Conservation (phyloP, 164 flowering plant species). For the Piper longum region DNA sequence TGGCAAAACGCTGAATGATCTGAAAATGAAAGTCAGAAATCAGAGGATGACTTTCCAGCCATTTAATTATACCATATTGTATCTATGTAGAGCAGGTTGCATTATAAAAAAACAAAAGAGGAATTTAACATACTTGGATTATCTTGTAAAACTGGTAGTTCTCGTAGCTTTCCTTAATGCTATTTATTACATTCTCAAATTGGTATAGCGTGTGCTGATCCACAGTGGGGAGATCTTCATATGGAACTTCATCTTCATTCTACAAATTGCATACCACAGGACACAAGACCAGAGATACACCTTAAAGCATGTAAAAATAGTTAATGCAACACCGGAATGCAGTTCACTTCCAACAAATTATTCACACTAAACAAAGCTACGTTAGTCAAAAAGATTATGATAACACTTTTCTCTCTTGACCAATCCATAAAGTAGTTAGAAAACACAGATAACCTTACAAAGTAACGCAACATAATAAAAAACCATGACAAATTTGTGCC, state of each 20-base stretch:
- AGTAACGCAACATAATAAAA: no score
- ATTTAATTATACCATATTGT: neutral
- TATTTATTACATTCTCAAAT: slow-evolving; percentile 71
- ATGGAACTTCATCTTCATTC: slow-evolving; percentile 53
- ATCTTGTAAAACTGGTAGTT: slow-evolving; percentile 86
- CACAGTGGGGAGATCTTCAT: slow-evolving; percentile 58
- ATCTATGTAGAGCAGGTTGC: neutral
- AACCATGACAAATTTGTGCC: no score
- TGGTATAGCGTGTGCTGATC: slow-evolving; percentile 84
- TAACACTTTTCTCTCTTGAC: no score
- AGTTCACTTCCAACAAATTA: no score
- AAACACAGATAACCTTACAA: no score
- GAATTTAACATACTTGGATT: slow-evolving; percentile 51
- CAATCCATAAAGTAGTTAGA: no score
- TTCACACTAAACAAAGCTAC: no score
- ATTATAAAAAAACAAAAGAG: neutral
- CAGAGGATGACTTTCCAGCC: neutral
- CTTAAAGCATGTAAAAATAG: neutral
- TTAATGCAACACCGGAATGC: no score
- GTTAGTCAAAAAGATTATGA: no score
- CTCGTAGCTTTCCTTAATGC: slow-evolving; percentile 60
- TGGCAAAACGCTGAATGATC: slow-evolving; percentile 84
- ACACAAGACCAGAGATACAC: neutral
- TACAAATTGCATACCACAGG: slow-evolving; percentile 15
- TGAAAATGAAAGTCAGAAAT: slow-evolving; percentile 18